Evolutionary conservation across 2,329 filamentous ascomycete genomes (phyloP).

Genomic region (Ampelomyces quisqualis): DNA sequence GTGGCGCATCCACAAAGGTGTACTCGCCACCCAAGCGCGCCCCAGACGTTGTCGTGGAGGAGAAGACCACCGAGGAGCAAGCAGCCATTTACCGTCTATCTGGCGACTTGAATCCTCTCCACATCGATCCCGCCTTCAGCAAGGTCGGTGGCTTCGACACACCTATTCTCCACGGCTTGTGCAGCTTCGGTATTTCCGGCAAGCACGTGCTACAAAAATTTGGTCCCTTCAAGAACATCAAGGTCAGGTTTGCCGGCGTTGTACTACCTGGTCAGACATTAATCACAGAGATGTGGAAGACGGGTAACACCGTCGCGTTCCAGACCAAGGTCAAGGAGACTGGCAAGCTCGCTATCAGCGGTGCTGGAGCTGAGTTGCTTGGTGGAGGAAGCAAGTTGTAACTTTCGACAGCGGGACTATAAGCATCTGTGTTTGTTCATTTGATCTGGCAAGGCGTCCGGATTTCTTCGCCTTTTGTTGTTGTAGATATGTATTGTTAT

Average conservation of each 20-base stretch:
- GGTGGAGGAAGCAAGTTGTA: slow-evolving; percentile 48
- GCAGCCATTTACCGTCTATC: slow-evolving; percentile 90
- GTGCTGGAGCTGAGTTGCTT: slow-evolving; percentile 75
- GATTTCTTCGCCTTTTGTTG: too few relatives aligned
- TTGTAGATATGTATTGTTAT: slow-evolving; percentile 9
- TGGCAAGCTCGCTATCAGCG: slow-evolving; percentile 81
- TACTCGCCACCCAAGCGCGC: slow-evolving; percentile 76
- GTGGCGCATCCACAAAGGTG: slow-evolving; percentile 75
- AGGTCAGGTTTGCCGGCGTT: slow-evolving; percentile 85
- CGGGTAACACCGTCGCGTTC: slow-evolving; percentile 75
- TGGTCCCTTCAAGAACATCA: slow-evolving; percentile 85
- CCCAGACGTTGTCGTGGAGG: slow-evolving; percentile 81
- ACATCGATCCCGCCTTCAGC: slow-evolving; percentile 92
- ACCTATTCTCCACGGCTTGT: slow-evolving; percentile 95
- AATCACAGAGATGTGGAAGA: slow-evolving; percentile 93
- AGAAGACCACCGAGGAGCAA: slow-evolving; percentile 84
- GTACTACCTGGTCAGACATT: slow-evolving; percentile 86
- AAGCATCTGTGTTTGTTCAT: background rate
- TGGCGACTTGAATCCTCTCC: slow-evolving; percentile 93
- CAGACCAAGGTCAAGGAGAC: slow-evolving; percentile 90
- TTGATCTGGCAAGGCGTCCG: too few relatives aligned
- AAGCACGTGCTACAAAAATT: slow-evolving; percentile 87
- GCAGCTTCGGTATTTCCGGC: slow-evolving; percentile 86
- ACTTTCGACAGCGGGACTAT: background rate
- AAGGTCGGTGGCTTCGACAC: slow-evolving; percentile 93